Base-by-base conservation (phyloP, 1,284 basidiomycete genomes). In the Irpex sp. region DNA sequence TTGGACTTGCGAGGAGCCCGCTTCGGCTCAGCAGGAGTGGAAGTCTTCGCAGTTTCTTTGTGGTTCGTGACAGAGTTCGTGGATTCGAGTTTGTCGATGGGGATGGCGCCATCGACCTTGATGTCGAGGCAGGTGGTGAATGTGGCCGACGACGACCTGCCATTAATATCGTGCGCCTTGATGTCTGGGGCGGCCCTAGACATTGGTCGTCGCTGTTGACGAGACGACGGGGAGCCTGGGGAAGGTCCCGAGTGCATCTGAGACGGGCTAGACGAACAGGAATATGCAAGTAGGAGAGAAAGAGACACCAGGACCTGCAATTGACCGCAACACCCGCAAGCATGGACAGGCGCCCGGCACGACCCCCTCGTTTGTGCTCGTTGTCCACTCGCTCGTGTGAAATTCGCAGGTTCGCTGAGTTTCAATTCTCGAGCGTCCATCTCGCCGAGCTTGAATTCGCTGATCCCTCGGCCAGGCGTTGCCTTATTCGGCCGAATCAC, bases 1-100 rank as follows among this genome's bases (percentile, higher is more conserved):
- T 93, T 93, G 69, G 91, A 92, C 81, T 93, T 93, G 73, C 92
- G 87, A 56, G 92, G 91, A 48, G 91, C 89, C 64, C 91, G 83
- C 76, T 84, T 85, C 59, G 82, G 76, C 66, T 83, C 82, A 3
- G 13, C 54, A 70, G 69, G 69, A 69, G 76, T 68, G 70, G 74
- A 68, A 57, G 72, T 75, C 69, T 65, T 69, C 59, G 65, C 67
- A 34, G 65, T 59, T 58, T 73, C 71, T 49, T 63, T 64, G 54
- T 66, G 62, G 57, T 66, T 36, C 56, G 63, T 57, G 59, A 65
- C 31, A 56, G 54, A 17, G 11, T 65, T 31, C 19, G 67, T 52
- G 11, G 67, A 64, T 55, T 74, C 72, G 65, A 68, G 72, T 65
- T 72, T 71, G 51, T 75, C 71, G 76, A 87, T 82, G 61, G 87